Evolutionary conservation across 441 rosid species (phyloP), one percentile per base, ranked within the genome.

Genomic region (Manihot esculenta): DNA sequence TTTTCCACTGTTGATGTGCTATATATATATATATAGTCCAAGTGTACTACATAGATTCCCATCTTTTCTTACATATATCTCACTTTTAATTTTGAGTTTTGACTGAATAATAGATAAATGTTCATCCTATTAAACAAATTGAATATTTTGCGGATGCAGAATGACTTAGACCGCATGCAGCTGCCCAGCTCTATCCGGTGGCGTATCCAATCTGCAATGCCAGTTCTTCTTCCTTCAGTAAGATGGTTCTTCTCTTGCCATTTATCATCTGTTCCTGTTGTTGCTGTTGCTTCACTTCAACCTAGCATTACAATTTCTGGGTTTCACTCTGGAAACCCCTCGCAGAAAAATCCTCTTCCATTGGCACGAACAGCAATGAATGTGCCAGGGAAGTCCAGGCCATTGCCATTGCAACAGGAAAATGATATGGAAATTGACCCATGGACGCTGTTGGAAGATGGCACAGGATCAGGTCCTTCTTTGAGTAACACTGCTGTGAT

Each of bases 171-270:
- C 57, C 87, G 88, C 58, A 96, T 94, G 99, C 91, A 89, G 76
- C 79, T 96, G 67, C 99, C 99, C 23, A 95, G 92, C 77, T 83
- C 76, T 38, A 86, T 92, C 62, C 86, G 95, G 73, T 83, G 98
- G 91, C 95, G 99, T 45, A 94, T 96, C 74, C 99, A 96, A 86
- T 86, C 98, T 56, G 92, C 99, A 41, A 90, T 94, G 89, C 99
- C 99, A 13, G 69, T 85, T 59, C 83, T 91, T 60, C 81, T 81
- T 72, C 93, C 95, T 78, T 85, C 94, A 70, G 75, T 66, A 10
- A 86, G 88, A 50, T 84, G 83, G 66, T 80, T 77, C 58, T 64
- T 89, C 72, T 87, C 94, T 71, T 93, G 97, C 83, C 94, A 87
- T 76, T 89, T 93, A 55, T 91, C 90, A 71, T 77, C 89, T 69